phyloP scores from a whole-genome alignment of 331 rosid species.

The Cydonia oblonga region DNA sequence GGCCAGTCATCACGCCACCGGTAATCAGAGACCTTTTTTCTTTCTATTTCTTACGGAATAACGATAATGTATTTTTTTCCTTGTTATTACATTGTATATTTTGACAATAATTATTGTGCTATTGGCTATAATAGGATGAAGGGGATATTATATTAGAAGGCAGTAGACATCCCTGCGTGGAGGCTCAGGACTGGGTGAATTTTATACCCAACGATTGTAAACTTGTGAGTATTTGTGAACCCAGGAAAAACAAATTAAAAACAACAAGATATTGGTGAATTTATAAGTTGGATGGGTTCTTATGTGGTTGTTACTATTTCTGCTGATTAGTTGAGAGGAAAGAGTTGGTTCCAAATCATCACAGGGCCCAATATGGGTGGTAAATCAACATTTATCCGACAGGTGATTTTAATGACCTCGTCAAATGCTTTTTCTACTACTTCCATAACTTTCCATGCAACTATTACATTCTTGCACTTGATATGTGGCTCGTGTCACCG shows the following conservation, averaged over 20 bases:
- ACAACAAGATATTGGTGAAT: background rate
- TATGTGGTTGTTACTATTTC: background rate
- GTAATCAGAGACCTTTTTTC: constrained; percentile 30
- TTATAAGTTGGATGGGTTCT: constrained; percentile 5
- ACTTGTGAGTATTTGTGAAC: constrained; percentile 52
- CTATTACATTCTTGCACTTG: constrained; percentile 1
- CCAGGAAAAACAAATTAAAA: constrained; percentile 2
- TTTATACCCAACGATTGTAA: constrained; percentile 95
- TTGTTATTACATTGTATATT: background rate
- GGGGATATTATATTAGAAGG: constrained; percentile 86
- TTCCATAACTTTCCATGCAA: constrained; percentile 2
- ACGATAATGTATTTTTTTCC: background rate
- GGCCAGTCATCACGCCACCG: constrained; percentile 72
- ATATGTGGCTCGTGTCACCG: background rate
- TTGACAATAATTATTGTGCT: constrained; percentile 2
- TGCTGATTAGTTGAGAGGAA: constrained; percentile 59
- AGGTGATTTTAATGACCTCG: constrained; percentile 38
- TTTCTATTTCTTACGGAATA: background rate
- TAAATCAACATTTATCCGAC: constrained; percentile 89
- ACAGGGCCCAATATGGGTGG: constrained; percentile 99
- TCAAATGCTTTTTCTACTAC: constrained; percentile 9
- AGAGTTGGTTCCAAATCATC: constrained; percentile 92
- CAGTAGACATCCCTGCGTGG: constrained; percentile 96
- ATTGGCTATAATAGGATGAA: constrained; percentile 43
- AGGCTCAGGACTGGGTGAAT: constrained; percentile 99